Base-by-base conservation (phyloP, 202 grass and related monocot species). In the Carex arenaria region DNA sequence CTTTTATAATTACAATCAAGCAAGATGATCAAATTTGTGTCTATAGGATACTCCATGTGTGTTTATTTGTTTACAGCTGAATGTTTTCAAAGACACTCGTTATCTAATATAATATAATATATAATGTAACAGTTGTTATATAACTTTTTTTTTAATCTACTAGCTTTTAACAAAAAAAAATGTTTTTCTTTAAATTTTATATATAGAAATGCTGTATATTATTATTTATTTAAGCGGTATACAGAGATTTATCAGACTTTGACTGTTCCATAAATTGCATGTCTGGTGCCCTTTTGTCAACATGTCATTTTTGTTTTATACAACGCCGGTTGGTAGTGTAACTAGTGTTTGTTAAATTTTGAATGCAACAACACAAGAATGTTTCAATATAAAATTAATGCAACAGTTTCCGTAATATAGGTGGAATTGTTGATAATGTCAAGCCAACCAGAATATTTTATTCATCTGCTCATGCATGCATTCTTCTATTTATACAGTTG, bases 371-470 rank as follows among this genome's bases (percentile, higher is more conserved):
- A 57, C 8, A 10, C 11, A 49, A 1, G 49, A 51, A 51, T 49
- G 45, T 51, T 72, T 26, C n/a, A 11, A 52, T n/a, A 32, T 10
- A 1, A 28, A 77, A 77, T 34, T 26, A 12, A 36, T 36, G 26
- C 73, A 28, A 77, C 73, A 77, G 52, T 77, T 77, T 57, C 72
- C 72, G 72, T 77, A 19, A 56, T 36, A n/a, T 28, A n/a, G 28
- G 2, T 30, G 15, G 52, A 77, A 77, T 77, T 56, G n/a, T 73
- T 28, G 20, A 73, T 28, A 26, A 52, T 22, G 38, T 71, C 67
- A 71, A 71, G 40, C n/a, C 3, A 71, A 71, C n/a, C 8, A 45
- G 67, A 45, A 71, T 71, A 20, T 73, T 9, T 43, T 73, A 52
- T 51, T 52, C 18, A 45, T 71, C 0, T 20, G 9, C 9, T n/a